These are phyloP conservation scores for Emmonsia crescens DNA, from an alignment of 2,329 filamentous ascomycete genomes.

Conservation along the genomic window DNA sequence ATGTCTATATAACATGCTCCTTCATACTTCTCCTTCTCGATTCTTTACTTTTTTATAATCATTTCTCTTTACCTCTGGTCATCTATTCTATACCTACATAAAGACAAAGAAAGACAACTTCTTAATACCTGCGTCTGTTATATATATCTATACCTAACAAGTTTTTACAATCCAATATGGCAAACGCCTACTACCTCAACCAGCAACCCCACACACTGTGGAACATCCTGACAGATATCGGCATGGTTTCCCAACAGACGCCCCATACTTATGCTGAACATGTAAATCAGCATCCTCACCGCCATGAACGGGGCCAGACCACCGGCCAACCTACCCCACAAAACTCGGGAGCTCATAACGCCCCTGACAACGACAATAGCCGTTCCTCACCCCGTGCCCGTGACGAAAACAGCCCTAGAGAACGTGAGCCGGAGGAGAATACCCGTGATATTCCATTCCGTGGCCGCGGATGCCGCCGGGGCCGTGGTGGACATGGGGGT, in stretches of 20 bases:
- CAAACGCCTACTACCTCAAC: constrained; percentile 44
- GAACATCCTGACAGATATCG: constrained; percentile 44
- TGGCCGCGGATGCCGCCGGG: constrained; percentile 1
- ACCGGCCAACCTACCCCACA: background rate
- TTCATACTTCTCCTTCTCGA: background rate
- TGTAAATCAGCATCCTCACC: constrained; percentile 14
- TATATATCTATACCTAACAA: background rate
- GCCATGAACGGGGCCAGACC: background rate
- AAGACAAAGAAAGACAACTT: background rate
- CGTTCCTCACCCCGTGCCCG: background rate
- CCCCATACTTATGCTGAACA: constrained; percentile 13
- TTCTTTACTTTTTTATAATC: background rate
- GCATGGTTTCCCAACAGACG: constrained; percentile 27
- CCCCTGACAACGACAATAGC: background rate
- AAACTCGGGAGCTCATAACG: background rate
- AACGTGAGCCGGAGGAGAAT: background rate
- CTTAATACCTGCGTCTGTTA: background rate
- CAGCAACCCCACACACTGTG: constrained; percentile 38
- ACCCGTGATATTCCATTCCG: background rate
- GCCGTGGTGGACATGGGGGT: background rate
- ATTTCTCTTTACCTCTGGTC: background rate
- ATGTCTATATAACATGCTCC: background rate
- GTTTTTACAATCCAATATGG: constrained; percentile 31
- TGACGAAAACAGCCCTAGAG: background rate
- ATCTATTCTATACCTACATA: background rate